Evolutionary conservation across 257 asterid species (phyloP).

Genomic region (Coffea canephora): DNA sequence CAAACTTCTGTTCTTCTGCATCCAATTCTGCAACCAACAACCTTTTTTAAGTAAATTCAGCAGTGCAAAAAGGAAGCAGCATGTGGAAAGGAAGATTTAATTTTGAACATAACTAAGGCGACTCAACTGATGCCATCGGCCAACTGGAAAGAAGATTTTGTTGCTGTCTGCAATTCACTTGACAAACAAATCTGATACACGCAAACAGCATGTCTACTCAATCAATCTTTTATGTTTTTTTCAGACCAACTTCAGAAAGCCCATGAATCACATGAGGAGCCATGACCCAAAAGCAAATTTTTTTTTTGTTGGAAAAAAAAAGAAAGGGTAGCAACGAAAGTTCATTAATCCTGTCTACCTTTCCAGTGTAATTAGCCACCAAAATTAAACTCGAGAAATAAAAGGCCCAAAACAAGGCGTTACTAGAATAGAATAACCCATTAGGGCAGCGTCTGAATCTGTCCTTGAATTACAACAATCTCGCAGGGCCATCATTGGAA

Average conservation of each 20-base stretch:
- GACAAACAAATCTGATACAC: background rate
- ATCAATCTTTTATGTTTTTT: background rate
- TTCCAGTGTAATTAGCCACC: background rate
- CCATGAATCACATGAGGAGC: background rate
- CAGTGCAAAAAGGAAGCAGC: background rate
- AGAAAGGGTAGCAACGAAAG: too few relatives aligned
- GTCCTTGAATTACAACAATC: too few relatives aligned
- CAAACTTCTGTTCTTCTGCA: too few relatives aligned
- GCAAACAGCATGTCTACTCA: background rate
- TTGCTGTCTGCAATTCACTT: background rate
- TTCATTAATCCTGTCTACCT: background rate
- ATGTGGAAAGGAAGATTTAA: background rate
- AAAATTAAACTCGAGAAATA: too few relatives aligned
- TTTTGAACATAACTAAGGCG: background rate
- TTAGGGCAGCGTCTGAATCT: too few relatives aligned
- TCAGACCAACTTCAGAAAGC: background rate
- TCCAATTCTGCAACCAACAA: background rate
- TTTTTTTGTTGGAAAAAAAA: too few relatives aligned
- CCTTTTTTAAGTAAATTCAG: background rate
- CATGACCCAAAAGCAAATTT: background rate
- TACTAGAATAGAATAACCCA: too few relatives aligned
- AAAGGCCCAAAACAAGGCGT: too few relatives aligned
- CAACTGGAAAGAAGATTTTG: background rate
- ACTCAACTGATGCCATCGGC: background rate
- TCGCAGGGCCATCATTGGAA: too few relatives aligned